Evolutionary conservation across 176 grass and related monocot species (phyloP).

Genomic region (Oryza australiensis): DNA sequence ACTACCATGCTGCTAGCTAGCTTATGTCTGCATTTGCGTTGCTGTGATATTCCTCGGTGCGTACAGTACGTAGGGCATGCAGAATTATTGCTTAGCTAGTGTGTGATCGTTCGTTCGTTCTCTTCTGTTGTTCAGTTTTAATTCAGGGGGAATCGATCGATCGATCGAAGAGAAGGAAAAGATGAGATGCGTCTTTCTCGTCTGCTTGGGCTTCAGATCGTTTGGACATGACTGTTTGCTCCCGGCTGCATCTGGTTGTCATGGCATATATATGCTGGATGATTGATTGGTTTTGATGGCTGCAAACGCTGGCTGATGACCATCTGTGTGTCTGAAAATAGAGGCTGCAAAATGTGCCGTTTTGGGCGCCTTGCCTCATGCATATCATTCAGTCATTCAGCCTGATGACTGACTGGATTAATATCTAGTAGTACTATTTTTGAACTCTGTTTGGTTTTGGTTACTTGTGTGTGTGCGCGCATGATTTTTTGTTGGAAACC

Average conservation of each 20-base stretch:
- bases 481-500: not conserved
- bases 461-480: not conserved
- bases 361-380: not conserved
- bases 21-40: not conserved
- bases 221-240: not conserved
- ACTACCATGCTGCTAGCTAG: not conserved
- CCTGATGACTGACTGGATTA: not conserved
- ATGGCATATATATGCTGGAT: not conserved
- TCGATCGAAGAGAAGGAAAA: not conserved
- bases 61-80: not conserved
- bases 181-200: not conserved
- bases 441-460: not conserved
- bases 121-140: not conserved
- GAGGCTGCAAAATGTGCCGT: not conserved
- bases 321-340: not conserved
- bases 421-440: not conserved
- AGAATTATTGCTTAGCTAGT: not conserved
- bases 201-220: not conserved
- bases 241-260: not conserved
- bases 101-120: no score
- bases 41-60: not conserved
- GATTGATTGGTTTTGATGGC: not conserved
- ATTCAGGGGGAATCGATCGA: not conserved
- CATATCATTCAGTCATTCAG: not conserved
- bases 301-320: not conserved